These are phyloP conservation scores for Closterium sp. DNA, from an alignment of 139 green algal species.

Conservation along the genomic window DNA sequence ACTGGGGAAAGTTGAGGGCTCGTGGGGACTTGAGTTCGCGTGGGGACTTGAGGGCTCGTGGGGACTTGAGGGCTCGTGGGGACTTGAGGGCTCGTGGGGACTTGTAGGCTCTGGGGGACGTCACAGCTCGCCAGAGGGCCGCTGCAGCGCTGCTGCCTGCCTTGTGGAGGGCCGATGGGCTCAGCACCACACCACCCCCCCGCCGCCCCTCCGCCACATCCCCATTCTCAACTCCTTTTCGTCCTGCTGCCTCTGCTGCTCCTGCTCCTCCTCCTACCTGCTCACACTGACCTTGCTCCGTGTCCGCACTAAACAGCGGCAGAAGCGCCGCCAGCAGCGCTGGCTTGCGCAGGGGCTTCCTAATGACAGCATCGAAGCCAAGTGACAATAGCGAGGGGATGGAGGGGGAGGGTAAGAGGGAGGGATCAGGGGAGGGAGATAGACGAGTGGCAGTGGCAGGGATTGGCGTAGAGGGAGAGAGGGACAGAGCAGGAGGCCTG, in stretches of 20 bases:
- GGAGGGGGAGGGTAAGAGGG: too few relatives aligned
- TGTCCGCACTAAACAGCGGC: background rate
- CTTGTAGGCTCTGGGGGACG: background rate
- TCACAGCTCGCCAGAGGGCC: background rate
- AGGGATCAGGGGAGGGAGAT: too few relatives aligned
- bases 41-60: background rate
- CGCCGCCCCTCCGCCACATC: background rate
- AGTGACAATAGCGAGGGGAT: too few relatives aligned
- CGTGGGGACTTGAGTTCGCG: background rate
- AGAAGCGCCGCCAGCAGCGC: conserved; percentile 20
- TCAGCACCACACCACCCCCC: background rate
- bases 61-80: background rate
- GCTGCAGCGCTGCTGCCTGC: background rate
- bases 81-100: too few relatives aligned
- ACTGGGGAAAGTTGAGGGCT: background rate
- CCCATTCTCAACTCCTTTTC: background rate
- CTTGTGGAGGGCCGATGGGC: background rate
- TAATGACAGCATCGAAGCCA: conserved; percentile 34
- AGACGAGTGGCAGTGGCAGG: too few relatives aligned
- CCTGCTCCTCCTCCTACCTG: background rate
- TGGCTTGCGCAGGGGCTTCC: conserved; percentile 22
- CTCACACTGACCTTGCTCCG: background rate
- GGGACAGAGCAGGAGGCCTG: too few relatives aligned
- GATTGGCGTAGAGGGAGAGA: too few relatives aligned
- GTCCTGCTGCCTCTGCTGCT: background rate